Conservation (phyloP, 1,284 basidiomycete genomes). For the Limonomyces culmigenus region DNA sequence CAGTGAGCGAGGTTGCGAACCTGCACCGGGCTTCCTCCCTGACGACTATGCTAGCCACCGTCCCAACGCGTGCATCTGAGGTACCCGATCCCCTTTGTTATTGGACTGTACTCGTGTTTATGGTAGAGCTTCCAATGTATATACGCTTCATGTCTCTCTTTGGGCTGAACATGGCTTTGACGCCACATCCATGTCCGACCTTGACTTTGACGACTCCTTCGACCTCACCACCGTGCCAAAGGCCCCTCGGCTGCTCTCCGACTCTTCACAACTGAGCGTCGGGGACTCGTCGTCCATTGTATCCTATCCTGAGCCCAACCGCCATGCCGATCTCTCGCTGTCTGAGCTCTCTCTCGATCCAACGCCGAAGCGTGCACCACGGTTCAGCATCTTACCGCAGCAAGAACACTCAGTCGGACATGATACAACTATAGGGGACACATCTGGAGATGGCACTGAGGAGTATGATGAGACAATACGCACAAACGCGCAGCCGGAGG, state of each 20-base stretch:
- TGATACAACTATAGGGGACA: constrained; percentile 13
- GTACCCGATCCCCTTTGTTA: background rate
- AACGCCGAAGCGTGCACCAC: constrained; percentile 6
- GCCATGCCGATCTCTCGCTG: constrained; percentile 35
- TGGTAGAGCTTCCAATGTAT: background rate
- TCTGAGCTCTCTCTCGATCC: constrained; percentile 38
- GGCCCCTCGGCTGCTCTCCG: constrained; percentile 33
- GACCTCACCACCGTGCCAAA: constrained; percentile 17
- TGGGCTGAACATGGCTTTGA: background rate
- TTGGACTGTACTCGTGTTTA: background rate
- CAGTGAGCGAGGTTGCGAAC: constrained; percentile 55
- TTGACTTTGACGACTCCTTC: constrained; percentile 12
- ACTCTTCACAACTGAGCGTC: constrained; percentile 23
- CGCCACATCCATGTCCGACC: background rate
- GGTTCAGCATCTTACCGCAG: constrained; percentile 10
- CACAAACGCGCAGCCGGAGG: constrained; percentile 9
- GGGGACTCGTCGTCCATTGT: constrained; percentile 14
- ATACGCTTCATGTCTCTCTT: background rate
- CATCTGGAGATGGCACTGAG: constrained; percentile 11
- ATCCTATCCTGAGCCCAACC: constrained; percentile 25
- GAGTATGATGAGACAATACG: constrained; percentile 13
- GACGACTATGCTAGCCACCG: constrained; percentile 23
- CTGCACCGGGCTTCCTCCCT: constrained; percentile 49
- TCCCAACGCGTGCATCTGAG: background rate
- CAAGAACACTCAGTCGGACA: constrained; percentile 18